These are phyloP conservation scores for Podaxis sp. DNA, from an alignment of 768 basidiomycete species.

Conservation along the genomic window DNA sequence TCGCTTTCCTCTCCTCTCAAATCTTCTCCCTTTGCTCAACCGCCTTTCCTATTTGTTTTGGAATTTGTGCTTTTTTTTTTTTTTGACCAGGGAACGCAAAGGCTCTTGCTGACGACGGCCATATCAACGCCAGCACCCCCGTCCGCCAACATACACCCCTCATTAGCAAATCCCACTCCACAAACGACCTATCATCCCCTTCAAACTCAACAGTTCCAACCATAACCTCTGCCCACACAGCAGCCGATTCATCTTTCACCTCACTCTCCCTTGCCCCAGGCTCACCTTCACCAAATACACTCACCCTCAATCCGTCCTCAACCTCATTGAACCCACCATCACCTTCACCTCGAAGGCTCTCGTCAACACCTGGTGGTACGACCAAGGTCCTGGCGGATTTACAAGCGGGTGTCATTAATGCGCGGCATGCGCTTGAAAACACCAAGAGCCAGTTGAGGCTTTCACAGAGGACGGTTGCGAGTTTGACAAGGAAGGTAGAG, in stretches of 20 bases:
- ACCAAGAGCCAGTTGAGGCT: constrained; percentile 80
- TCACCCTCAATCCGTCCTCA: constrained; percentile 28
- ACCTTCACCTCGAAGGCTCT: constrained; percentile 45
- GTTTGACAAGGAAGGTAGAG: constrained; percentile 82
- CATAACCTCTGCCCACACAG: constrained; percentile 12
- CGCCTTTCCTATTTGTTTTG: constrained; percentile 8
- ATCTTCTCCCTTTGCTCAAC: neutral
- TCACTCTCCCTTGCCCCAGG: constrained; percentile 20
- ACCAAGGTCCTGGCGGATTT: constrained; percentile 88
- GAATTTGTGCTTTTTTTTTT: constrained; percentile 16
- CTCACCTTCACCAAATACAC: constrained; percentile 35
- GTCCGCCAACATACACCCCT: constrained; percentile 27
- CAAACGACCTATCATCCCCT: constrained; percentile 3
- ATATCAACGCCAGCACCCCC: constrained; percentile 39
- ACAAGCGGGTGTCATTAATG: constrained; percentile 79
- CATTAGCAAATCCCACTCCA: constrained; percentile 21
- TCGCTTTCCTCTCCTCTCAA: neutral
- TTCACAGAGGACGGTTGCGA: constrained; percentile 81
- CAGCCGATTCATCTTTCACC: constrained; percentile 16
- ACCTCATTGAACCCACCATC: constrained; percentile 46
- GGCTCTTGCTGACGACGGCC: constrained; percentile 75
- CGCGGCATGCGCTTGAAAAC: constrained; percentile 81
- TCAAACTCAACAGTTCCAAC: neutral
- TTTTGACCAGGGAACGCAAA: constrained; percentile 71
- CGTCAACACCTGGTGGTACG: constrained; percentile 75